phyloP scores from a whole-genome alignment of 78 protist genomes.

The Planoprotostelium fungivorum region DNA sequence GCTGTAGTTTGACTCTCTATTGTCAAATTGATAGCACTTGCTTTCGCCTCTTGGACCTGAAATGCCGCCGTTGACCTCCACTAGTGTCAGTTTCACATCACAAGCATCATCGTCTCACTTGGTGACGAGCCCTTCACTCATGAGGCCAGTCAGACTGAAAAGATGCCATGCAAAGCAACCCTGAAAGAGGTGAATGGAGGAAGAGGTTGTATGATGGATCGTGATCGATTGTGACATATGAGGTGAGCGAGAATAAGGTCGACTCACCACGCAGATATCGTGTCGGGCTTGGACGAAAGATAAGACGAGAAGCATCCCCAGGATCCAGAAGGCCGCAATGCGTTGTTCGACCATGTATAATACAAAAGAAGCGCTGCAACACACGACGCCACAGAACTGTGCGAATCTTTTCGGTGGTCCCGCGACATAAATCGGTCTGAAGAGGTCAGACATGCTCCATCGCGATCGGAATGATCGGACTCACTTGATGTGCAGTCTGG shows the following conservation, averaged over 20 bases:
- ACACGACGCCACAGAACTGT: neutral
- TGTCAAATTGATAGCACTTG: too few relatives aligned
- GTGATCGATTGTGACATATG: too few relatives aligned
- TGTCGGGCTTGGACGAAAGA: neutral
- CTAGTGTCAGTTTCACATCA: too few relatives aligned
- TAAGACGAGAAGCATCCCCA: neutral
- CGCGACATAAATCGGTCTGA: neutral
- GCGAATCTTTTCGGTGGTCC: neutral
- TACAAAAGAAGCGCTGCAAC: neutral
- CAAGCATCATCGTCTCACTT: too few relatives aligned
- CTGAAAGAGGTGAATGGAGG: too few relatives aligned
- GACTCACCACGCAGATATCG: neutral
- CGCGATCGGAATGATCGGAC: neutral
- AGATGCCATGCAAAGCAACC: neutral
- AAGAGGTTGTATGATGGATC: too few relatives aligned
- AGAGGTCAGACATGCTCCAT: neutral
- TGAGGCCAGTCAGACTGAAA: neutral
- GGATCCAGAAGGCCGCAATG: neutral
- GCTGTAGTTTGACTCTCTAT: too few relatives aligned
- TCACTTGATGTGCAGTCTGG: neutral
- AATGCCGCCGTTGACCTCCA: too few relatives aligned
- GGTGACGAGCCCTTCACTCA: neutral
- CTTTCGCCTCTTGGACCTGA: too few relatives aligned
- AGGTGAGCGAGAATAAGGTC: too few relatives aligned
- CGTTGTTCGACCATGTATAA: neutral